These are phyloP conservation scores for Russula foetens DNA, from an alignment of 768 basidiomycete species.

Conservation along the genomic window DNA sequence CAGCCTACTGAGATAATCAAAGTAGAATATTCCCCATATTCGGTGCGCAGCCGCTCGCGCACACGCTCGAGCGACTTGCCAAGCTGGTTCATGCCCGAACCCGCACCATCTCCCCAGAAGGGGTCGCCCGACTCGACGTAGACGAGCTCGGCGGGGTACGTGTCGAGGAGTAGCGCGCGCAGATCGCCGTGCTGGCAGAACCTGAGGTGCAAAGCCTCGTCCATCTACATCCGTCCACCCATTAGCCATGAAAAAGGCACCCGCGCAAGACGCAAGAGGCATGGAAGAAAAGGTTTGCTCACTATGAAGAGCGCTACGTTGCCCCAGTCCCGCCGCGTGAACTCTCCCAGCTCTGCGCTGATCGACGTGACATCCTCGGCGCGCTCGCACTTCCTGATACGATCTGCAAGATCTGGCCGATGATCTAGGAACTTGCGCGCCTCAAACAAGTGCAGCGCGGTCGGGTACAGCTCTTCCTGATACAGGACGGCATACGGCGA, in stretches of 20 bases:
- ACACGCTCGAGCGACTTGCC: conserved; percentile 52
- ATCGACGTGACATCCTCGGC: conserved; percentile 34
- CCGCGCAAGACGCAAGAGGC: no score
- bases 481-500: conserved; percentile 57
- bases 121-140: conserved; percentile 47
- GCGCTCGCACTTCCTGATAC: conserved; percentile 38
- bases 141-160: conserved; percentile 36
- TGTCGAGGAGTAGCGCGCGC: conserved; percentile 44
- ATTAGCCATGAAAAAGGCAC: background rate
- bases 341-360: conserved; percentile 24
- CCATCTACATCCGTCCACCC: conserved; percentile 41
- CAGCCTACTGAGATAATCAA: no score
- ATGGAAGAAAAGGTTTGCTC: conserved; percentile 23
- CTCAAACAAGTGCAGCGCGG: conserved; percentile 68
- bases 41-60: conserved; percentile 38
- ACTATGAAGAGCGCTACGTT: conserved; percentile 43
- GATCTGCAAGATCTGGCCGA: conserved; percentile 45
- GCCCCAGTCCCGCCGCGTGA: conserved; percentile 51
- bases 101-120: conserved; percentile 63
- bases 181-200: conserved; percentile 63
- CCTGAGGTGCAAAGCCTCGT: conserved; percentile 58
- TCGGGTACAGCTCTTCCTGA: conserved; percentile 49
- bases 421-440: conserved; percentile 57
- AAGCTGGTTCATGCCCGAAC: conserved; percentile 51
- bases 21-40: no score